A percentile compares a stretch with the other conserved stretches of the same genome.
Conservation (phyloP, 345 rosid genomes). For the Acer yangbiense region DNA sequence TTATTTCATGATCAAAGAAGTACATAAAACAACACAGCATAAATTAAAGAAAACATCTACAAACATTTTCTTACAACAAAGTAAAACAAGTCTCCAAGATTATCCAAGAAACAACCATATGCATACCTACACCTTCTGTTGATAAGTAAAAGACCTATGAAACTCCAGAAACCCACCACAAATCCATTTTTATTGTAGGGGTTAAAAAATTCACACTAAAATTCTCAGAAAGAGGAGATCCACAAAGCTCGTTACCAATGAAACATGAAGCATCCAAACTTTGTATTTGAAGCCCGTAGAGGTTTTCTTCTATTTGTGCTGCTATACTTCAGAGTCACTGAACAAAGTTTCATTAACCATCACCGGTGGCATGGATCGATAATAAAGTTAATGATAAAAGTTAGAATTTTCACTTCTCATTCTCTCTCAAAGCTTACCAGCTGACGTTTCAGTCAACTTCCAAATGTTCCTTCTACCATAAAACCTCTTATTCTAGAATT, state of each 20-base stretch:
- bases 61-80: background rate
- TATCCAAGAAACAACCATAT: background rate
- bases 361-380: too few relatives aligned
- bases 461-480: background rate
- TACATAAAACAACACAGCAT: too few relatives aligned
- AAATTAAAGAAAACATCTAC: background rate
- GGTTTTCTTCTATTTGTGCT: too few relatives aligned
- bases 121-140: background rate
- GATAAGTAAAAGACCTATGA: background rate
- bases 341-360: too few relatives aligned
- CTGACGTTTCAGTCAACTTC: background rate
- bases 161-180: constrained; percentile 7
- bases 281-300: too few relatives aligned
- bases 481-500: background rate
- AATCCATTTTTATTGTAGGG: too few relatives aligned
- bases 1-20: too few relatives aligned
- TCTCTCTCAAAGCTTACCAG: too few relatives aligned
- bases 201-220: too few relatives aligned
- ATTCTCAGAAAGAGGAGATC: constrained; percentile 10
- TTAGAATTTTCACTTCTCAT: too few relatives aligned
- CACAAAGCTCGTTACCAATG: constrained; percentile 5
- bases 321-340: too few relatives aligned
- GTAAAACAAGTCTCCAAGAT: background rate
- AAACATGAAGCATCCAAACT: background rate
- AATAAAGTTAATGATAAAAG: too few relatives aligned